A percentile compares a stretch with the other conserved stretches of the same genome.
Evolutionary conservation across 768 basidiomycete genomes (phyloP).

Genomic region (Mycena leptocephala): DNA sequence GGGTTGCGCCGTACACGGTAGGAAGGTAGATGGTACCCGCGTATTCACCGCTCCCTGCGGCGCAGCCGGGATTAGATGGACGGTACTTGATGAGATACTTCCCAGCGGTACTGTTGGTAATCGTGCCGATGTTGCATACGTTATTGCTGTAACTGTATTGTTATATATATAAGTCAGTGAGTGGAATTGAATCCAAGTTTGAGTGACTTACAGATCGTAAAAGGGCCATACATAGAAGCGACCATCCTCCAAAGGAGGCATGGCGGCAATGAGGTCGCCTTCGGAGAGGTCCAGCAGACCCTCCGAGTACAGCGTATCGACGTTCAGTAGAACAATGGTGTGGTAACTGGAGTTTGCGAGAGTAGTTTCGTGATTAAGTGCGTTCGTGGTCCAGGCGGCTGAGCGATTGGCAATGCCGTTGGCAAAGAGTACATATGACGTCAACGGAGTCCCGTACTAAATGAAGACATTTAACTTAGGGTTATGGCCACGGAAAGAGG

Average conservation of each 20-base stretch:
- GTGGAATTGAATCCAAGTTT: background rate
- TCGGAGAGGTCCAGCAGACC: constrained; percentile 11
- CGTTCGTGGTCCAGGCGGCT: background rate
- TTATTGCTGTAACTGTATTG: constrained; percentile 25
- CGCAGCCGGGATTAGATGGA: constrained; percentile 6
- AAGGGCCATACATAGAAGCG: constrained; percentile 26
- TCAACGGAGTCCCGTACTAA: too few relatives aligned
- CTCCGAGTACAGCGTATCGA: constrained; percentile 26
- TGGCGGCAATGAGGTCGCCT: constrained; percentile 16
- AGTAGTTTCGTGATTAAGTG: background rate
- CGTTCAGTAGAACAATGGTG: constrained; percentile 17
- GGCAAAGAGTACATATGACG: background rate
- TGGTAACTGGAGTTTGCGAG: constrained; percentile 9
- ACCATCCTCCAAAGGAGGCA: background rate
- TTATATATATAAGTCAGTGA: background rate
- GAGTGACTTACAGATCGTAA: constrained; percentile 20
- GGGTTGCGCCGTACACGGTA: constrained; percentile 5
- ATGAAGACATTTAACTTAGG: too few relatives aligned
- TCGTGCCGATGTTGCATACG: constrained; percentile 15
- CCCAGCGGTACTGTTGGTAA: constrained; percentile 13
- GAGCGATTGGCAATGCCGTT: background rate
- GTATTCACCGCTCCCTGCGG: background rate
- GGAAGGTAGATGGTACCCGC: constrained; percentile 27
- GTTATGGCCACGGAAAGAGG: too few relatives aligned
- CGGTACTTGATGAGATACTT: constrained; percentile 26